Base-by-base conservation (phyloP, 768 basidiomycete genomes). In the Phylloporus scabripes region DNA sequence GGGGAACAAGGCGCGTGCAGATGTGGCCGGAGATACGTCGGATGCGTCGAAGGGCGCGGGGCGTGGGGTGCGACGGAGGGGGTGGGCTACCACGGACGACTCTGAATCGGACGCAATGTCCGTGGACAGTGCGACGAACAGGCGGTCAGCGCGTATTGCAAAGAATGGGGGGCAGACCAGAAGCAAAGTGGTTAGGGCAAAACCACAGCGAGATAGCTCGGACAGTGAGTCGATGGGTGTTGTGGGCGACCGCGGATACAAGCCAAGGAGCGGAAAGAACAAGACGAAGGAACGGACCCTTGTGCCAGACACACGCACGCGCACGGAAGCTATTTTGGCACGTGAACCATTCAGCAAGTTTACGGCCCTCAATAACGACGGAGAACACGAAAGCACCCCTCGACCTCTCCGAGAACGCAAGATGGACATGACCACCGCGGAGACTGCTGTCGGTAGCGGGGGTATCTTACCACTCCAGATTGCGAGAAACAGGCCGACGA, bases 41-140 rank as follows among this genome's bases (percentile, higher is more conserved):
- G 55, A 55, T 3, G 47, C 5, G 0, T 56, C 60, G 5, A 54
- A 52, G 12, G 37, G 42, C 10, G 42, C 21, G 9, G 40, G 49
- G 15, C 51, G n/a, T n/a, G n/a, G n/a, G 36, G 41, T 50, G 17
- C 51, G 48, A 12, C 52, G 42, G 31, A 23, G 34, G 17, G 45
- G 20, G 11, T 48, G 37, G 26, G 12, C n/a, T 39, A 28, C 29
- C 15, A n/a, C 24, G 23, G 24, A 7, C 18, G 52, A 62, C 17
- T 41, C 53, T 4, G 67, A 59, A 23, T 60, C 65, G 28, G 60
- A 69, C 20, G 55, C 51, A 15, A 68, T 67, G 62, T 58, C 65
- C 21, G 59, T 68, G 53, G 65, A 63, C 40, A 52, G 57, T 33
- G 42, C 28, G 23, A 26, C 54, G 10, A 56, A 49, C 34, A 53